Percentiles rank a stretch among this genome's conserved stretches.
Evolutionary conservation across 208 protist species (phyloP).

Genomic region (Leishmania tropica): DNA sequence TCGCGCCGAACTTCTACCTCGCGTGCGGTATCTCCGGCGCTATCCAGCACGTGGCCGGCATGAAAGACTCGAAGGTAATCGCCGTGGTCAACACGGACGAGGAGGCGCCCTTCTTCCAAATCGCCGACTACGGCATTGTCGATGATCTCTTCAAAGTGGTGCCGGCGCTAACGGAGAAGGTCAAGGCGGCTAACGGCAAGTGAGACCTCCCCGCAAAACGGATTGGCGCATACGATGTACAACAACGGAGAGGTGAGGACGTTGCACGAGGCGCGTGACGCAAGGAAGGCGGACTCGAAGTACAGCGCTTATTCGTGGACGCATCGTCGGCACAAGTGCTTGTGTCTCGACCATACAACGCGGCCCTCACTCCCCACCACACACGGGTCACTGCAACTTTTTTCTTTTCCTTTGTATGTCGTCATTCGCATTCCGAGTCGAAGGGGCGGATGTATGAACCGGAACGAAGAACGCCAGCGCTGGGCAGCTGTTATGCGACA

Average conservation of each 20-base stretch:
- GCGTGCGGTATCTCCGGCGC: slow-evolving; percentile 97
- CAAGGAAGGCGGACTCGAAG: not conserved
- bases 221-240: not conserved
- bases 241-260: not conserved
- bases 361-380: not conserved
- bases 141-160: slow-evolving; percentile 96
- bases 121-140: slow-evolving; percentile 97
- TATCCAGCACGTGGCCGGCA: slow-evolving; percentile 97
- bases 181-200: slow-evolving; percentile 54
- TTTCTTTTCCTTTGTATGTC: not conserved
- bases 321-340: not conserved
- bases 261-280: too few species aligned
- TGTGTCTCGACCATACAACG: not conserved
- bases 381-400: not conserved
- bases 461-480: not conserved
- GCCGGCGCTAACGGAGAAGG: slow-evolving; percentile 91
- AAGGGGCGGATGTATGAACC: not conserved
- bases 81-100: slow-evolving; percentile 97
- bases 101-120: slow-evolving; percentile 98
- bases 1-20: slow-evolving; percentile 98
- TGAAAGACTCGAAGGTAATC: slow-evolving; percentile 99
- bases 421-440: not conserved
- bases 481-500: not conserved
- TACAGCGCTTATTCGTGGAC: not conserved
- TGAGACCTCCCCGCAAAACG: not conserved